Percentiles rank a stretch among this genome's conserved stretches.
phyloP scores from a whole-genome alignment of 257 asterid species.

The Solanum commersonii region DNA sequence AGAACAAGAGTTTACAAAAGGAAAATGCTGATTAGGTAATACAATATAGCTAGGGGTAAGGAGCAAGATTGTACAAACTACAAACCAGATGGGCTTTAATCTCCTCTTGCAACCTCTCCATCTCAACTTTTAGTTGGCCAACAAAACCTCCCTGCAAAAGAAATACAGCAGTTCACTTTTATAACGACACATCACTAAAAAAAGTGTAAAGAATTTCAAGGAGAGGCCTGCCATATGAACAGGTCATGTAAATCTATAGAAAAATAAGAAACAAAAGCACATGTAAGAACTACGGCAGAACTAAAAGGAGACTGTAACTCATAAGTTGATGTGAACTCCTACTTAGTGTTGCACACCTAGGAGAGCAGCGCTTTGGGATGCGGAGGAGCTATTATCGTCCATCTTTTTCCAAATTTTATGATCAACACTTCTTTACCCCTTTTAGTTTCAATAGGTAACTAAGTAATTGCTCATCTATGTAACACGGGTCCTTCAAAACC shows the following conservation, averaged over 20 bases:
- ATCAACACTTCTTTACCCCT: not conserved
- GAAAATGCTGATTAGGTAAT: not conserved
- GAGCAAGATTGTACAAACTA: conserved; percentile 31
- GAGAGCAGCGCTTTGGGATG: not conserved
- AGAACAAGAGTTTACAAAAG: not conserved
- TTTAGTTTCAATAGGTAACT: not conserved
- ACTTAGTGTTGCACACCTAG: not conserved
- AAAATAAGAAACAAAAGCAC: not conserved
- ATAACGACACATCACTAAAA: not conserved
- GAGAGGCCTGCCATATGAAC: not conserved
- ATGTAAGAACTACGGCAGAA: not conserved
- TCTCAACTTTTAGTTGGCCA: conserved; percentile 64
- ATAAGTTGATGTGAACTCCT: not conserved
- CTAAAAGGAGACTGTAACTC: not conserved
- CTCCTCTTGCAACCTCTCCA: conserved; percentile 75
- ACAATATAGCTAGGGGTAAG: not conserved
- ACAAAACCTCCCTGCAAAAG: conserved; percentile 63
- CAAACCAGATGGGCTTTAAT: conserved; percentile 77
- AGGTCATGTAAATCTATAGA: not conserved
- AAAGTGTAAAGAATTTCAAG: not conserved
- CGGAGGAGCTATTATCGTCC: not conserved
- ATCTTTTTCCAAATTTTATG: not conserved
- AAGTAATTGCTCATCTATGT: not conserved
- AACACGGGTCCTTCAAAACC: not conserved
- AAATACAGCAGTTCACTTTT: conserved; percentile 5